Conservation (phyloP, 176 grass and related monocot species). For the Metroxylon sagu region DNA sequence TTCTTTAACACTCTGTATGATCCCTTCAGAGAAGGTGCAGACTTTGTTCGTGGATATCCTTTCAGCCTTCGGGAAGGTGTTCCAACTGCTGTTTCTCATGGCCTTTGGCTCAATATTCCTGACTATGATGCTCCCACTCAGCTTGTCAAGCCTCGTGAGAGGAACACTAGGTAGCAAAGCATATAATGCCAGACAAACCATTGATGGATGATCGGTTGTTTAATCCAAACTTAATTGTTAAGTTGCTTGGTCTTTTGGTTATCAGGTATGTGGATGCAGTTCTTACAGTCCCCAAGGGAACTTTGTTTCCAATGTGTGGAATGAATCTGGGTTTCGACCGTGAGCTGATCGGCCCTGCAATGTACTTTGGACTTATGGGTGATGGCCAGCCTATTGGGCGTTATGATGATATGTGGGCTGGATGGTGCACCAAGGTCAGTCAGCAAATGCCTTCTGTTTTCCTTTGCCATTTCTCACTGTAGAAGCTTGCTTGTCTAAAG, state of each 20-base stretch:
- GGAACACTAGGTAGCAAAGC: slow-evolving; percentile 28
- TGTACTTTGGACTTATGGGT: slow-evolving; percentile 43
- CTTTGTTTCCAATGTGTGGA: slow-evolving; percentile 36
- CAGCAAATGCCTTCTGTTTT: too few species aligned
- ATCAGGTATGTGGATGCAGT: slow-evolving; percentile 32
- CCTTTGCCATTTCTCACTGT: too few species aligned
- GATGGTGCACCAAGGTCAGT: slow-evolving; percentile 34
- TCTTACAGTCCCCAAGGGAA: slow-evolving; percentile 33
- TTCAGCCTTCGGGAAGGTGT: slow-evolving; percentile 47
- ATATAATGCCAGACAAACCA: too few species aligned
- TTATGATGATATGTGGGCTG: slow-evolving; percentile 39
- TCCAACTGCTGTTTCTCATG: slow-evolving; percentile 39
- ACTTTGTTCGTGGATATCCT: slow-evolving; percentile 49
- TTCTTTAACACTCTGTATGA: slow-evolving; percentile 54
- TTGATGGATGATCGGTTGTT: too few species aligned
- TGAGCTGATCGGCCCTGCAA: slow-evolving; percentile 31
- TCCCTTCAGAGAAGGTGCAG: slow-evolving; percentile 40
- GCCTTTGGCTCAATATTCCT: slow-evolving; percentile 47
- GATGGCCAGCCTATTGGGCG: slow-evolving; percentile 35
- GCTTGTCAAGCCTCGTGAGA: slow-evolving; percentile 35
- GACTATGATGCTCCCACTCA: slow-evolving; percentile 46
- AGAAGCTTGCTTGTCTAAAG: too few species aligned
- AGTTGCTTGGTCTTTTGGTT: neutral
- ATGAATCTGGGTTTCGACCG: slow-evolving; percentile 37
- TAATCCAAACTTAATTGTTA: too few species aligned